Percentiles rank a stretch among this genome's conserved stretches.
Evolutionary conservation across 2,329 filamentous ascomycete species (phyloP).

Genomic region (Fusarium ambrosium): DNA sequence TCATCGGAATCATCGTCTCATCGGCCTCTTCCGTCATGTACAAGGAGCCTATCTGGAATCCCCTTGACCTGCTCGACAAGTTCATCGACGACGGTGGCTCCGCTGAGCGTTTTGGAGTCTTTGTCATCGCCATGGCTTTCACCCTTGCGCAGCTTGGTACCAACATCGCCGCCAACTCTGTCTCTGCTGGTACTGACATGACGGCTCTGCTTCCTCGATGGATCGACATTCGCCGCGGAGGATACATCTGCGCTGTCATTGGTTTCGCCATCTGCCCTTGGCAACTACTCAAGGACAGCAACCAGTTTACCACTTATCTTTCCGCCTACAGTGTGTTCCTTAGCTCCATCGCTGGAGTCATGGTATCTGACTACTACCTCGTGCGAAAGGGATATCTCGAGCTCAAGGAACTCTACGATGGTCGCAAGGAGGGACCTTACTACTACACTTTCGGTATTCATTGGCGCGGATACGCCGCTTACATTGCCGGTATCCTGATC

Average conservation of each 20-base stretch:
- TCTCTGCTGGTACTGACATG: constrained; percentile 87
- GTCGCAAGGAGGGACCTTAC: constrained; percentile 76
- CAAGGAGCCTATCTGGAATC: constrained; percentile 78
- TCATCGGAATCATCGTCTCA: constrained; percentile 85
- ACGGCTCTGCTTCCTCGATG: constrained; percentile 84
- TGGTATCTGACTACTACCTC: constrained; percentile 88
- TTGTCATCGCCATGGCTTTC: constrained; percentile 78
- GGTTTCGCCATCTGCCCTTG: constrained; percentile 90
- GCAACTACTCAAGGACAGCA: constrained; percentile 80
- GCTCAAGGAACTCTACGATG: constrained; percentile 83
- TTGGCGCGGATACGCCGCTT: constrained; percentile 87
- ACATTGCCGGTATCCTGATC: constrained; percentile 85
- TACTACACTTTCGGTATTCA: constrained; percentile 81
- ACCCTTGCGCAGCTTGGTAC: constrained; percentile 86
- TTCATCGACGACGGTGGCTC: constrained; percentile 79
- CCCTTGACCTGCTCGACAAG: constrained; percentile 73
- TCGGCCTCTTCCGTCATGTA: constrained; percentile 80
- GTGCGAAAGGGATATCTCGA: constrained; percentile 87
- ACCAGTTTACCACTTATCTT: constrained; percentile 92
- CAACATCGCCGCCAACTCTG: constrained; percentile 89
- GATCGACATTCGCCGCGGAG: constrained; percentile 87
- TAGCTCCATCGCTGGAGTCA: constrained; percentile 93
- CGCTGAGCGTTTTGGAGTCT: constrained; percentile 79
- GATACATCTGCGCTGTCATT: constrained; percentile 84
- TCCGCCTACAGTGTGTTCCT: constrained; percentile 94